Evolutionary conservation across 768 basidiomycete species (phyloP).

Genomic region (Gautieria morchelliformis): DNA sequence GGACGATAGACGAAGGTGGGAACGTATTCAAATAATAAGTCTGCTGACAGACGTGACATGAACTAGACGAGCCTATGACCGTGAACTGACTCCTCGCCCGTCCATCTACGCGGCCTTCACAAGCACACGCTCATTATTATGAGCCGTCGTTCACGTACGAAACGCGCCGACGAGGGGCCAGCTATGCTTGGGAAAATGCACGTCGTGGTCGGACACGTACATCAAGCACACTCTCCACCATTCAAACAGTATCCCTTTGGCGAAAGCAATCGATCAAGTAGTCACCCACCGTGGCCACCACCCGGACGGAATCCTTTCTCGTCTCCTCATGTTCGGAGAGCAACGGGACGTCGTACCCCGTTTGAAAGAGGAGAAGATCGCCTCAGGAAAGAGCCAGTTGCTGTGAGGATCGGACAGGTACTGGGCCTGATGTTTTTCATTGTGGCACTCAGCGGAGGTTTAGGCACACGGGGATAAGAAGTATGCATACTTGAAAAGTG

Average conservation of each 20-base stretch:
- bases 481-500: too few relatives aligned
- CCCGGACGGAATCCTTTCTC: conserved; percentile 16
- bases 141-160: conserved; percentile 19
- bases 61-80: conserved; percentile 27
- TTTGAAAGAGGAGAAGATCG: conserved; percentile 11
- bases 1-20: conserved; percentile 36
- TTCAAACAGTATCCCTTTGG: conserved; percentile 12
- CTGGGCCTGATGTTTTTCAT: conserved; percentile 20
- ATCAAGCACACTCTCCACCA: conserved; percentile 5
- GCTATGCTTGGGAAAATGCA: conserved; percentile 27
- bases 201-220: background rate
- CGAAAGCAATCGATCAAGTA: too few relatives aligned
- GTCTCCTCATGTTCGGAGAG: conserved; percentile 18
- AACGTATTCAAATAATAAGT: background rate
- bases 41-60: background rate
- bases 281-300: conserved; percentile 6
- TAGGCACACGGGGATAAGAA: background rate
- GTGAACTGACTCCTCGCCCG: conserved; percentile 8
- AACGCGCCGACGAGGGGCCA: conserved; percentile 24
- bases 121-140: conserved; percentile 9
- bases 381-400: conserved; percentile 12
- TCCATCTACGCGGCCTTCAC: conserved; percentile 6
- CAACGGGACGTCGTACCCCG: conserved; percentile 12
- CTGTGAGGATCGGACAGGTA: conserved; percentile 19
- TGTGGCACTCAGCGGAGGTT: conserved; percentile 15